Base-by-base conservation (phyloP, 345 rosid genomes). In the Noccaea bulbosa region DNA sequence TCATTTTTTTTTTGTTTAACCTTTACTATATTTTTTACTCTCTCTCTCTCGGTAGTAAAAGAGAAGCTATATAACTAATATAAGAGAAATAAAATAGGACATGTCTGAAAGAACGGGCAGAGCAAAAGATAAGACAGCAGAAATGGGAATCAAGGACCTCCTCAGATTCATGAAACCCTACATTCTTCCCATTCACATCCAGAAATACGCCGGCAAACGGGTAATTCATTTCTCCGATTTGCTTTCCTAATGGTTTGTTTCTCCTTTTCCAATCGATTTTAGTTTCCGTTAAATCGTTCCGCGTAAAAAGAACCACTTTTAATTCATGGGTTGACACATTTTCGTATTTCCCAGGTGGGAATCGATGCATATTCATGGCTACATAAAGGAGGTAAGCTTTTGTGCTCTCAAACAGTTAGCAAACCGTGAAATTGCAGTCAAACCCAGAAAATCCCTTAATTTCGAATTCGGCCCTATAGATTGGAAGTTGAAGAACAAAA, bases 341-440 rank as follows among this genome's bases (percentile, higher is more conserved):
- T 39, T 11, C 44, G 57, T 34, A 16, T 67, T 68, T 60, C 5
- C 5, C 88, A 93, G 97, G 97, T 93, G 76, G 98, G 98, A 47
- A 85, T 93, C 69, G 98, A 90, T 83, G 98, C 96, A 8, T 93
- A 88, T 83, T 88, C 88, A 64, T 93, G 97, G 96, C 83, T 88
- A 46, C 96, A 90, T 79, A 90, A 90, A 84, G 98, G 98, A 90
- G 98, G 96, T 90, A 70, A 24, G 20, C 30, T 70, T 53, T 22
- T 27, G 45, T 16, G 41, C 66, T 47, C 58, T 53, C 34, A 11
- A 38, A 12, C 27, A 24, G 27, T 24, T 49, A n/a, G 3, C 4
- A 11, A 64, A 64, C 49, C 11, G 3, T 30, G 5, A 6, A 34
- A 69, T 38, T 47, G 56, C 46, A 57, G 11, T 58, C 6, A 45